Conservation (phyloP, 2,329 filamentous ascomycete genomes). For the Aureobasidium sp. region DNA sequence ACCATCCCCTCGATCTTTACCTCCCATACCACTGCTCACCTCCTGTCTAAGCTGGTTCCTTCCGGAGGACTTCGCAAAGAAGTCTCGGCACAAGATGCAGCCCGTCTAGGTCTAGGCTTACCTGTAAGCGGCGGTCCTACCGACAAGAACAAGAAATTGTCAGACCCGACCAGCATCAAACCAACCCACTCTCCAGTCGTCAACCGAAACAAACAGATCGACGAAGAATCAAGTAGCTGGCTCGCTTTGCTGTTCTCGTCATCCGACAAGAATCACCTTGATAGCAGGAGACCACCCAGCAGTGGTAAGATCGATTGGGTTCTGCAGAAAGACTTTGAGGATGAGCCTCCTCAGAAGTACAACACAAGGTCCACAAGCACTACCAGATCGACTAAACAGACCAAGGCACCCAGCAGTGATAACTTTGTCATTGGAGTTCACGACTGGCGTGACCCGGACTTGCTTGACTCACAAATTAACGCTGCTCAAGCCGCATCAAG, state of each 20-base stretch:
- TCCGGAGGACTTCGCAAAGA: slow-evolving; percentile 58
- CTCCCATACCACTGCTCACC: slow-evolving; percentile 85
- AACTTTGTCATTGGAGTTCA: slow-evolving; percentile 77
- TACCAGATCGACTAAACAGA: slow-evolving; percentile 22
- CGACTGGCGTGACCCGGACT: slow-evolving; percentile 76
- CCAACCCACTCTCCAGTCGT: not conserved
- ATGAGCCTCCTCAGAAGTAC: slow-evolving; percentile 30
- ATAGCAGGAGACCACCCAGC: slow-evolving; percentile 60
- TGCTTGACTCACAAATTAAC: slow-evolving; percentile 38
- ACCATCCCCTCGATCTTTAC: slow-evolving; percentile 94
- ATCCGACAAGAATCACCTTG: slow-evolving; percentile 16
- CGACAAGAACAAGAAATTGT: slow-evolving; percentile 23
- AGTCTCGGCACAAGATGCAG: slow-evolving; percentile 52
- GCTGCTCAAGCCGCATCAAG: slow-evolving; percentile 24
- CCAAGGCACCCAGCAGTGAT: slow-evolving; percentile 39
- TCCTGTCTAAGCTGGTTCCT: slow-evolving; percentile 81
- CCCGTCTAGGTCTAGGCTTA: slow-evolving; percentile 41
- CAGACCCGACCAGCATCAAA: slow-evolving; percentile 16
- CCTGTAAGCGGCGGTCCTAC: slow-evolving; percentile 14
- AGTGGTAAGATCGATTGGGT: slow-evolving; percentile 72
- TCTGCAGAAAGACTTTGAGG: slow-evolving; percentile 58
- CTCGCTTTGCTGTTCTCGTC: slow-evolving; percentile 38
- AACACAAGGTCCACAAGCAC: slow-evolving; percentile 16
- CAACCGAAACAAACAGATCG: slow-evolving; percentile 9
- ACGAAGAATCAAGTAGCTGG: slow-evolving; percentile 30